These are phyloP conservation scores for Lagerstroemia speciosa DNA, from an alignment of 345 rosid genomes.

Conservation along the genomic window DNA sequence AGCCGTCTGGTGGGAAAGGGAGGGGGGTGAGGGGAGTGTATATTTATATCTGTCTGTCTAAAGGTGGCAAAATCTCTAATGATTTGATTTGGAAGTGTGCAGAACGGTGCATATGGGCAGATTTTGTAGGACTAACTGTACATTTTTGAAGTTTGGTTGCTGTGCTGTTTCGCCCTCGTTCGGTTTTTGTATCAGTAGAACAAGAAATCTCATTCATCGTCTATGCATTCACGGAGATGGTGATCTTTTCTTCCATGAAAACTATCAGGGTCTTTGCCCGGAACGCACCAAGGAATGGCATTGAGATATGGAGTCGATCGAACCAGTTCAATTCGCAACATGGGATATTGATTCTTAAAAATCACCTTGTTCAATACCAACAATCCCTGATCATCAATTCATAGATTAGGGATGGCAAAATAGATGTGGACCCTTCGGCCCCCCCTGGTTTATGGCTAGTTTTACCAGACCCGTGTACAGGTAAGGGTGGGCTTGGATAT, in stretches of 20 bases:
- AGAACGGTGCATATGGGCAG: neutral
- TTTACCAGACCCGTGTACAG: too few species aligned
- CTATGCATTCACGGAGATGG: neutral
- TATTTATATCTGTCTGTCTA: neutral
- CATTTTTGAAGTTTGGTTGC: neutral
- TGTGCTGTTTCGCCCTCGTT: neutral
- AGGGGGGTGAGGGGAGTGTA: neutral
- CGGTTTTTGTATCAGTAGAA: neutral
- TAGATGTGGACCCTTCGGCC: too few species aligned
- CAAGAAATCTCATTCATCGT: too few species aligned
- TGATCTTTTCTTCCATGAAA: neutral
- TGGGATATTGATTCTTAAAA: too few species aligned
- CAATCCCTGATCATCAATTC: too few species aligned
- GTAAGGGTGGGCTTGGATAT: too few species aligned
- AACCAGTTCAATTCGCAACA: too few species aligned
- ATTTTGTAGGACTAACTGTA: neutral
- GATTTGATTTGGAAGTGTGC: neutral
- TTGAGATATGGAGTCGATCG: neutral
- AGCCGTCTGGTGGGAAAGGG: too few species aligned
- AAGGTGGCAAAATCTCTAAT: neutral
- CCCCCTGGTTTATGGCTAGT: too few species aligned
- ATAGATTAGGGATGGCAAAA: too few species aligned
- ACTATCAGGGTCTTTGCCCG: neutral
- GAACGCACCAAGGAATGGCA: too few species aligned
- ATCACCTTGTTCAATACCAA: too few species aligned